Base-by-base conservation (phyloP, 106 monocot species). In the Allium sativum region DNA sequence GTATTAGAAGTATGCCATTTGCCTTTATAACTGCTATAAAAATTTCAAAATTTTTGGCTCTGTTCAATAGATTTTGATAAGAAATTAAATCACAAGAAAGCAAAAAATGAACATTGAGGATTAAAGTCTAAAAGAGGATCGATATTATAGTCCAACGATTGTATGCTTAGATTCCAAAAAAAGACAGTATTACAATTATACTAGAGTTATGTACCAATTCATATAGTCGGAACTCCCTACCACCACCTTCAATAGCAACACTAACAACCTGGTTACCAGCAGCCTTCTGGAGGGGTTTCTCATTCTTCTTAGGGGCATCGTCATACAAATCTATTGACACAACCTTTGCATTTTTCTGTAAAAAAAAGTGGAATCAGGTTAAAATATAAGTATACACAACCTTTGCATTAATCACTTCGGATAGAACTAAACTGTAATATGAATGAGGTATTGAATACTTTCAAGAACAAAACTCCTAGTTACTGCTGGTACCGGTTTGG, bases 341-440 rank as follows among this genome's bases (percentile, higher is more conserved):
- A 43, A 77, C 72, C 55, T 52, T 42, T 3, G 72, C 77, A 63
- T 77, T 77, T 55, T 57, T 72, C 77, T 77, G 46, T 42, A 58
- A 12, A 16, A 54, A 54, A 54, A 47, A 47, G 8, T 47, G 47
- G 9, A 47, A 47, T 8, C 47, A n/a, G n/a, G n/a, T n/a, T n/a
- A n/a, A n/a, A n/a, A n/a, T n/a, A n/a, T n/a, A n/a, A n/a, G n/a
- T n/a, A n/a, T n/a, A n/a, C n/a, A n/a, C n/a, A 72, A 17, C 18
- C 76, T 84, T 77, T 76, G 85, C 98, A 40, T 73, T 72, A 20
- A 65, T 82, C 62, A 72, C 62, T 21, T 59, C 57, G 18, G 76
- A 78, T 55, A 98, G 88, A 48, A 55, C 66, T 54, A 68, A 62
- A 70, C 64, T 52, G 88, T 65, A 15, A 69, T 76, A 62, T 73